phyloP scores from a whole-genome alignment of 306 rosid species.

The Urtica urens region DNA sequence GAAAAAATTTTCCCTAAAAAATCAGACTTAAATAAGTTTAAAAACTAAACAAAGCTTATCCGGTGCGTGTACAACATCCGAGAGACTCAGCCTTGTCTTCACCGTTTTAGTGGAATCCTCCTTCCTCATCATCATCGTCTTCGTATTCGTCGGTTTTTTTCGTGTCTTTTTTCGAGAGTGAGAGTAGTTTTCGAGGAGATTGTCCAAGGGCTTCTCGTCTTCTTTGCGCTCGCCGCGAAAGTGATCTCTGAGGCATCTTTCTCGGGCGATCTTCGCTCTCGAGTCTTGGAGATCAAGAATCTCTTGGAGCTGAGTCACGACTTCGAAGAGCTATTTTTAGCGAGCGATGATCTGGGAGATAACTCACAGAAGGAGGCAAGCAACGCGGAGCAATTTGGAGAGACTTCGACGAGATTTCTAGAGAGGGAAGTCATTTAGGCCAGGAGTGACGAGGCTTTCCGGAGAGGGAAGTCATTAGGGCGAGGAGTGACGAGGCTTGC shows the following conservation, averaged over 20 bases:
- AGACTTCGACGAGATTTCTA: slow-evolving; percentile 60
- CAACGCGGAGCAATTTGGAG: slow-evolving; percentile 67
- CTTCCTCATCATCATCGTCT: slow-evolving; percentile 33
- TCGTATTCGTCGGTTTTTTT: slow-evolving; percentile 24
- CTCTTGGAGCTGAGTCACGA: slow-evolving; percentile 86
- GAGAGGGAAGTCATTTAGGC: too few relatives aligned
- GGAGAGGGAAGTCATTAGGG: slow-evolving; percentile 70
- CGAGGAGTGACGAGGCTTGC: slow-evolving; percentile 68
- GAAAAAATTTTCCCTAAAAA: too few relatives aligned
- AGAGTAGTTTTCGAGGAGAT: slow-evolving; percentile 72
- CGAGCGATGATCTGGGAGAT: slow-evolving; percentile 45
- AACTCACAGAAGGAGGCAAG: slow-evolving; percentile 57
- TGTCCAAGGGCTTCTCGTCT: slow-evolving; percentile 71
- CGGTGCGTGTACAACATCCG: slow-evolving; percentile 72
- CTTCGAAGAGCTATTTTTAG: slow-evolving; percentile 75
- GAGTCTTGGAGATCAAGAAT: slow-evolving; percentile 77
- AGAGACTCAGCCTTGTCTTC: slow-evolving; percentile 46
- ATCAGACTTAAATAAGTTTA: too few relatives aligned
- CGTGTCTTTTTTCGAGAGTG: slow-evolving; percentile 56
- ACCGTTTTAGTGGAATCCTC: slow-evolving; percentile 44
- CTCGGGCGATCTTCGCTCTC: slow-evolving; percentile 55
- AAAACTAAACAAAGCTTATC: too few relatives aligned
- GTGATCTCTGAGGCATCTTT: slow-evolving; percentile 46
- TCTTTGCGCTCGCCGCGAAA: slow-evolving; percentile 74
- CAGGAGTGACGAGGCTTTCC: too few relatives aligned